Base-by-base conservation (phyloP, 768 basidiomycete genomes). In the Hericium coralloides region DNA sequence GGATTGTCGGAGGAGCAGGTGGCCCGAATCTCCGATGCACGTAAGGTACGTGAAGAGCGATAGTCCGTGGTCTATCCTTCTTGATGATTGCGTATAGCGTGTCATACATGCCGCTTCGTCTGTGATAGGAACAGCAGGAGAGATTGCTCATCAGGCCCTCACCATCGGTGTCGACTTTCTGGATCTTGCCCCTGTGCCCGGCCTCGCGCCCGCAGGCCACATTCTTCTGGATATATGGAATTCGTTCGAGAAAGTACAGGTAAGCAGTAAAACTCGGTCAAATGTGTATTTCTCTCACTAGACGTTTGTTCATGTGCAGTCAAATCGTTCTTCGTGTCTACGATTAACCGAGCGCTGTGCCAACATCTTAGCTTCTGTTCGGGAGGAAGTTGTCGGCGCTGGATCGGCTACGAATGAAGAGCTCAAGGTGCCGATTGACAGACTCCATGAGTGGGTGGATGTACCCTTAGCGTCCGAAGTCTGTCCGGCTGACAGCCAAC, bases 331-430 rank as follows among this genome's bases (percentile, higher is more conserved):
- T 12, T 78, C 80, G 1, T 87, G 85, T 62, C 73, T 89, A 31
- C 82, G 86, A 9, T 74, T 91, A 6, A 86, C 85, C 0, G 81
- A 86, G 61, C 80, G 86, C 22, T 89, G 87, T 59, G 88, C 88
- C 0, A 79, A 80, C 15, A 77, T 85, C 14, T 74, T 90, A 2
- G 68, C 83, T n/a, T 77, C 79, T 10, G 77, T 90, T 6, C 76
- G 81, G 0, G 76, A 79, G 36, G 86, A 88, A 56, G 74, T 89
- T 0, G 63, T 72, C 2, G 76, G 80, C 18, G 82, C 84, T 0
- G 85, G 84, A 0, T 71, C 73, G 50, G 61, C 70, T 2, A 77
- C 84, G 2, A 72, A 72, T 1, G 65, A 72, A 2, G 81, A 83
- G 58, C 71, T 89, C 20, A 60, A 71, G 9, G 65, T 66, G 4